Evolutionary conservation across 2,329 filamentous ascomycete species (phyloP).

Genomic region (Madurella fahalii): DNA sequence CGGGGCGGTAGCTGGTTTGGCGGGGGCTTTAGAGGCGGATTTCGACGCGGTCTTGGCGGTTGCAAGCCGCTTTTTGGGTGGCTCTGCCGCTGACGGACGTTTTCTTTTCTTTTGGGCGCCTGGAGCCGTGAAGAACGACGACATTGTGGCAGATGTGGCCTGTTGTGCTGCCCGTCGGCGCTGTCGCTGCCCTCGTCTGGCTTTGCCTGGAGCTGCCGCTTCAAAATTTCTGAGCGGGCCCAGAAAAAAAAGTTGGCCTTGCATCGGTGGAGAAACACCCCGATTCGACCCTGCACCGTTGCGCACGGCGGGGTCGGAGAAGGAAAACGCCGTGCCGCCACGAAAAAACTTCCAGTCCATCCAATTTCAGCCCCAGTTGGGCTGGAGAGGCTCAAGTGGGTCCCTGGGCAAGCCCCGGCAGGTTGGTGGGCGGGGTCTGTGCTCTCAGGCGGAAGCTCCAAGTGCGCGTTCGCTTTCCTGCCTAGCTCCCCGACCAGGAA

Average conservation of each 20-base stretch:
- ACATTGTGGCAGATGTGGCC: slow-evolving; percentile 55
- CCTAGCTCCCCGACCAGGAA: slow-evolving; percentile 13
- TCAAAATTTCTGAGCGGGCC: slow-evolving; percentile 35
- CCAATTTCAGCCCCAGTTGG: slow-evolving; percentile 10
- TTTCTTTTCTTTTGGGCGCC: slow-evolving; percentile 89
- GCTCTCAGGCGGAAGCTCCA: slow-evolving; percentile 19
- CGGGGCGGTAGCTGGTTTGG: slow-evolving; percentile 38
- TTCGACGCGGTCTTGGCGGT: slow-evolving; percentile 45
- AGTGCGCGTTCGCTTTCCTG: slow-evolving; percentile 24
- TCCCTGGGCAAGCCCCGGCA: background rate
- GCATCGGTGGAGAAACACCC: slow-evolving; percentile 23
- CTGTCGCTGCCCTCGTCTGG: slow-evolving; percentile 21
- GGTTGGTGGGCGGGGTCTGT: slow-evolving; percentile 11
- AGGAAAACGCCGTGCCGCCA: slow-evolving; percentile 17
- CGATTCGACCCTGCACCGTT: slow-evolving; percentile 3
- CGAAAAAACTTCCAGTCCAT: no score
- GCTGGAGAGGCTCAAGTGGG: no score
- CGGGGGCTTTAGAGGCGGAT: slow-evolving; percentile 37
- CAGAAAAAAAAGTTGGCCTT: slow-evolving; percentile 24
- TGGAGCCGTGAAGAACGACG: slow-evolving; percentile 91
- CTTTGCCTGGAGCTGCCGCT: slow-evolving; percentile 13
- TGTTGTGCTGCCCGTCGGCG: slow-evolving; percentile 21
- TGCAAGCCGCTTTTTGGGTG: slow-evolving; percentile 57
- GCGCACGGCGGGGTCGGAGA: slow-evolving; percentile 9
- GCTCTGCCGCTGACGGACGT: slow-evolving; percentile 53